A percentile compares a stretch with the other conserved stretches of the same genome.
Conservation (phyloP, 148 eudicot species). For the Heliamphora exappendiculata region DNA sequence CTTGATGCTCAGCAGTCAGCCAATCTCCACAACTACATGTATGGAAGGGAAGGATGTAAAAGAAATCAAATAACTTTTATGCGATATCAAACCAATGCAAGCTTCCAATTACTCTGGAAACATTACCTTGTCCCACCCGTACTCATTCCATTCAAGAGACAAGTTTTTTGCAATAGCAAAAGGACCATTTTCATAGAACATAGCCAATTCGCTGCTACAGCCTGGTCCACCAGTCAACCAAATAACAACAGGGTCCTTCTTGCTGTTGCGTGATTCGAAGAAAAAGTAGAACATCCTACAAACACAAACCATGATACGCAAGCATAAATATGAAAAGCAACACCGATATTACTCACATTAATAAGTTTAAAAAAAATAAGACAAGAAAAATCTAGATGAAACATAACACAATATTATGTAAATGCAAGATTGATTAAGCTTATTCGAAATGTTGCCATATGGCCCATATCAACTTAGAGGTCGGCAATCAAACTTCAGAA, state of each 20-base stretch:
- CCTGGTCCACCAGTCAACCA: conserved; percentile 98
- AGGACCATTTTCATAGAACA: conserved; percentile 94
- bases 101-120: conserved; percentile 4
- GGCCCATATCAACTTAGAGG: no score
- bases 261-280: conserved; percentile 79
- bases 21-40: not conserved
- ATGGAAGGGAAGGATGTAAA: not conserved
- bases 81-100: not conserved
- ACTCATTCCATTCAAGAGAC: conserved; percentile 77
- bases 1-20: not conserved
- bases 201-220: conserved; percentile 92
- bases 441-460: no score
- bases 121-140: conserved; percentile 86
- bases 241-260: conserved; percentile 77
- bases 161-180: conserved; percentile 59
- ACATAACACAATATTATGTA: not conserved
- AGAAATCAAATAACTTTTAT: not conserved
- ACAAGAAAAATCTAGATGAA: not conserved
- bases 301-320: not conserved
- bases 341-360: not conserved
- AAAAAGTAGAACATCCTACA: conserved; percentile 89
- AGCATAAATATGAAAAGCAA: conserved; percentile 3
- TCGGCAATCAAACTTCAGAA: not conserved
- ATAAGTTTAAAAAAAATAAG: not conserved
- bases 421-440: not conserved